These are phyloP conservation scores for Gossypium mustelinum DNA, from an alignment of 345 rosid genomes.

Conservation along the genomic window DNA sequence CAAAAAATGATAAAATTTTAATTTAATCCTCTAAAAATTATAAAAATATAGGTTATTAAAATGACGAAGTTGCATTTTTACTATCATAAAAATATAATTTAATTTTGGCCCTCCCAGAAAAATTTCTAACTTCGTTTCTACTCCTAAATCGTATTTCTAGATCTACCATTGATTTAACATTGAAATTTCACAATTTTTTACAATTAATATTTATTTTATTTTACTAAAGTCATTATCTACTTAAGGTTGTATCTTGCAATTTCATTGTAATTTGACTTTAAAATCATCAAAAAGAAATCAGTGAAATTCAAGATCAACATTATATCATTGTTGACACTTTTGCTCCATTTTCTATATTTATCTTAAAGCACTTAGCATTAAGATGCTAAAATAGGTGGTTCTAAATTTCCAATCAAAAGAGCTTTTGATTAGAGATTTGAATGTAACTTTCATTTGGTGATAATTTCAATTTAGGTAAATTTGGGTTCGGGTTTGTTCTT, in stretches of 20 bases:
- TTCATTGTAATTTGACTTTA: not conserved
- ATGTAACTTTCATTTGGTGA: no score
- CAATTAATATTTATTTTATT: not conserved
- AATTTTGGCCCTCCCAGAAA: no score
- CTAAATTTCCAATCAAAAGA: not conserved
- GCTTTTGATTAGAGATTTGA: slow-evolving; percentile 3
- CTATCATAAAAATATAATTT: no score
- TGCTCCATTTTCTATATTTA: not conserved
- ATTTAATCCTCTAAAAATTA: no score
- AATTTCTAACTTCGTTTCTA: no score
- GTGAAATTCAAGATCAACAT: not conserved
- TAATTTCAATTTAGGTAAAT: no score
- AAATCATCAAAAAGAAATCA: not conserved
- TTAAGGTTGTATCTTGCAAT: not conserved
- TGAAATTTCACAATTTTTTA: not conserved
- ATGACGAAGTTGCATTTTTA: fast-evolving
- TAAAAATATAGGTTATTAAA: no score
- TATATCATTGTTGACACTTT: not conserved
- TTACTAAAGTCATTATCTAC: not conserved
- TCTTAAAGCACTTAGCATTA: not conserved
- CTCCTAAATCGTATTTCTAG: no score
- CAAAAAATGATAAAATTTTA: no score
- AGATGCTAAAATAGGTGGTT: not conserved
- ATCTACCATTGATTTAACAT: no score
- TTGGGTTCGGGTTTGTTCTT: no score